Base-by-base conservation (phyloP, 768 basidiomycete genomes). In the Leccinum longicurvipes region DNA sequence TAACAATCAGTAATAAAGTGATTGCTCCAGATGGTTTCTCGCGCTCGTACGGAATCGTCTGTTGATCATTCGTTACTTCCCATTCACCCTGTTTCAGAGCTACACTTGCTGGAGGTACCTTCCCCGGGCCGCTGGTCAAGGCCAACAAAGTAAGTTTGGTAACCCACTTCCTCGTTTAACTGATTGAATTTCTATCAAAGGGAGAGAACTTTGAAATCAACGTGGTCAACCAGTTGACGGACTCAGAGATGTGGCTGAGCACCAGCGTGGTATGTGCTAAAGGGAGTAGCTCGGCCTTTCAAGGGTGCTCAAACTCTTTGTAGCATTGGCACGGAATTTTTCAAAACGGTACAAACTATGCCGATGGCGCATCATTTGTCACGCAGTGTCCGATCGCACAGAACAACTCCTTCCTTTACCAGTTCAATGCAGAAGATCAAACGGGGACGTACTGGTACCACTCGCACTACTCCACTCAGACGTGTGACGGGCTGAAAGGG, bases 321-420 rank as follows among this genome's bases (percentile, higher is more conserved):
- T 27, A 83, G 82, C 81, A 83, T 60, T 83, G 80, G 81, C 82
- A 83, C 57, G 81, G 82, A 11, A 55, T 83, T 31, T 72, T 74
- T 56, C 82, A 83, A 58, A 65, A 73, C 3, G 63, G 67, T 2
- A 74, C 76, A 24, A 78, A 73, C 57, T 76, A 70, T 62, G 76
- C 66, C 0, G 82, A 83, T 55, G 82, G 82, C 2, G 62, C 71
- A 9, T 69, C 73, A 6, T 73, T 69, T 49, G 67, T 78, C 34
- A 67, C 74, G 11, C 70, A 72, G 44, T 73, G 72, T 34, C 72
- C 72, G 2, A 67, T 70, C 46, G n/a, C 51, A 17, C 62, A 62
- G 21, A 65, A 67, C 29, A 14, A 31, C 39, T 62, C 64, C n/a
- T 71, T 66, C 57, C 60, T 61, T 12, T 55, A 72, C 51, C 49